Base-by-base conservation (phyloP, 306 rosid genomes). In the Glycyrrhiza uralensis region DNA sequence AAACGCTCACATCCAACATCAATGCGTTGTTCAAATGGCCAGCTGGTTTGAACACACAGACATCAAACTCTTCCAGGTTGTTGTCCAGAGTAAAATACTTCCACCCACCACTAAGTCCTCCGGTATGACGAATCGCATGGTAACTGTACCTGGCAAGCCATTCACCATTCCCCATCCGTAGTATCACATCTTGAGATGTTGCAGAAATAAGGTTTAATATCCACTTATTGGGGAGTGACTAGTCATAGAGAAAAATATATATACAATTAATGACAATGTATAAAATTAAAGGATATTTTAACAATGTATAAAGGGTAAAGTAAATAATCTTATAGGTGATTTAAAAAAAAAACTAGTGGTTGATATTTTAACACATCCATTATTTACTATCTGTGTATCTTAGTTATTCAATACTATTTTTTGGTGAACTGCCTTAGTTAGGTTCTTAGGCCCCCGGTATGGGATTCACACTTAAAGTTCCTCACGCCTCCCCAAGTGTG, bases 101-200 rank as follows among this genome's bases (percentile, higher is more conserved):
- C 94, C 97, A 91, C 18, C 97, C 94, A 36, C 86, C 80, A 11
- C 82, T 36, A 22, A 90, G 74, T 17, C 90, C 97, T 29, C 94
- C 86, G 3, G 11, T 75, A 3, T 23, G 41, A 11, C 92, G 88
- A 26, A 2, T 12, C 17, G 3, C 19, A 23, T 72, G 62, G 23
- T 2, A 83, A 73, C 41, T 72, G 72, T 77, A 88, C 72, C 45
- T 85, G 18, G 83, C 67, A 28, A 18, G 44, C 90, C 94, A 90
- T 54, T 72, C 84, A 3, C 26, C 54, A 49, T 24, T 54, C 3
- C 76, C 88, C 23, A 26, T 3, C 8, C 92, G 87, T 14, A 90
- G 50, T 69, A 76, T 69, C 20, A 88, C 45, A 11, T 88, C 87
- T 79, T 91, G 92, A 30, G 85, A 81, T 30, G 36, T 14, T 2